Conservation (phyloP, 345 rosid genomes). For the Aquilaria malaccensis region DNA sequence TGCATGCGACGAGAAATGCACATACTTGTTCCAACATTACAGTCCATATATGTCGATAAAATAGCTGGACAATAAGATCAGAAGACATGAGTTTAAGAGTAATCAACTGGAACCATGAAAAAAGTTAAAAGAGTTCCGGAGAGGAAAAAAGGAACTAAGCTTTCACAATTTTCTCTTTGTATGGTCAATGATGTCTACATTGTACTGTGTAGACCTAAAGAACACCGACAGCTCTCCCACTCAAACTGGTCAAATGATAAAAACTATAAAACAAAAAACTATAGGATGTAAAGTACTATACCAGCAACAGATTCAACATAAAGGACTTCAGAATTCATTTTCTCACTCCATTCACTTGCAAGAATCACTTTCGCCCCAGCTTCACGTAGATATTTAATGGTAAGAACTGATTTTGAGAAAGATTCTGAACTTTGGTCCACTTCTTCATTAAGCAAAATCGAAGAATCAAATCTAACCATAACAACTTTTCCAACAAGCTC, state of each 20-base stretch:
- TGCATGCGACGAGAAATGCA: constrained; percentile 21
- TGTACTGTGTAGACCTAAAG: too few species aligned
- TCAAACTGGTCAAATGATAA: neutral
- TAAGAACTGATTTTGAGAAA: constrained; percentile 32
- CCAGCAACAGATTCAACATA: constrained; percentile 38
- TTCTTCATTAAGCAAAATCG: constrained; percentile 34
- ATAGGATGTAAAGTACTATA: constrained; percentile 15
- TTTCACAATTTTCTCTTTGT: neutral
- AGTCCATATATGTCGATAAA: constrained; percentile 35
- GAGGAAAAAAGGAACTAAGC: constrained; percentile 1
- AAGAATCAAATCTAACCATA: constrained; percentile 61
- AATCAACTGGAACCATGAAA: neutral
- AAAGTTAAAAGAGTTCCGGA: neutral
- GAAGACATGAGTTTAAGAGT: constrained; percentile 7
- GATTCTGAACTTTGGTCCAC: constrained; percentile 24
- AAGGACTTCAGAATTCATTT: constrained; percentile 22
- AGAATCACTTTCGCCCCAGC: constrained; percentile 47
- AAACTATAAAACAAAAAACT: neutral
- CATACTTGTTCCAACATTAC: constrained; percentile 26
- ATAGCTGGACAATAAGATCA: constrained; percentile 29
- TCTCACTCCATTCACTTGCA: constrained; percentile 42
- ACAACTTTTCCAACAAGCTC: constrained; percentile 53
- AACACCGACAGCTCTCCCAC: too few species aligned
- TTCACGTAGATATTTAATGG: constrained; percentile 39
- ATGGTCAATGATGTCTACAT: too few species aligned